Percentiles rank a stretch among this genome's conserved stretches.
phyloP scores from a whole-genome alignment of 345 rosid genomes.

The Theobroma cacao region DNA sequence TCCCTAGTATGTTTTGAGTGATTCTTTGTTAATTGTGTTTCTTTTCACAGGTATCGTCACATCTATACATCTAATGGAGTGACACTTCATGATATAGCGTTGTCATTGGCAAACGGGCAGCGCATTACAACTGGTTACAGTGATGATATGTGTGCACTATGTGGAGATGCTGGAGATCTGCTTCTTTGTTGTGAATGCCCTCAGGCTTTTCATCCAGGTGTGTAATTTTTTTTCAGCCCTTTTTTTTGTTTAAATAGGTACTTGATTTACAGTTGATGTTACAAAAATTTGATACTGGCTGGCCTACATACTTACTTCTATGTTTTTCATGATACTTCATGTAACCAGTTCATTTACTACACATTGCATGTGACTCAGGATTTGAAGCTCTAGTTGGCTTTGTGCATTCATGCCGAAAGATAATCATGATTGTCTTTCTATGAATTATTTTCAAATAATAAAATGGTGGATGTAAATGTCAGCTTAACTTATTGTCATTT shows the following conservation, averaged over 20 bases:
- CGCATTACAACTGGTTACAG: slow-evolving; percentile 58
- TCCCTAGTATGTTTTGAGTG: slow-evolving; percentile 11
- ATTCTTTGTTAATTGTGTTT: slow-evolving; percentile 8
- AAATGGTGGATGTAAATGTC: not conserved
- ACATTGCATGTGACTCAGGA: not conserved
- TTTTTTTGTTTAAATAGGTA: not conserved
- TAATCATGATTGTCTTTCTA: not conserved
- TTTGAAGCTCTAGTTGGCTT: not conserved
- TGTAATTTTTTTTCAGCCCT: slow-evolving; percentile 14
- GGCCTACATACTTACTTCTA: not conserved
- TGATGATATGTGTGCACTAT: slow-evolving; percentile 85
- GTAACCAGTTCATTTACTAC: not conserved
- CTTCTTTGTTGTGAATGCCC: slow-evolving; percentile 80
- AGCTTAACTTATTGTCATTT: not conserved
- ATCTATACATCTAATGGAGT: slow-evolving; percentile 78
- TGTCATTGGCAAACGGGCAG: slow-evolving; percentile 79
- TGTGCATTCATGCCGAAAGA: not conserved
- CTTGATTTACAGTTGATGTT: slow-evolving; percentile 8
- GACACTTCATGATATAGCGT: slow-evolving; percentile 93
- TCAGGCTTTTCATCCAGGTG: slow-evolving; percentile 87
- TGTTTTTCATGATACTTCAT: not conserved
- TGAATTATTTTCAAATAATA: not conserved
- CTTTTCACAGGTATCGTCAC: slow-evolving; percentile 76
- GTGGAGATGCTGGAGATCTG: slow-evolving; percentile 85
- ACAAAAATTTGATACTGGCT: not conserved